Base-by-base conservation (phyloP, 352 stramenopile genomes). In the Phytophthora meadii region DNA sequence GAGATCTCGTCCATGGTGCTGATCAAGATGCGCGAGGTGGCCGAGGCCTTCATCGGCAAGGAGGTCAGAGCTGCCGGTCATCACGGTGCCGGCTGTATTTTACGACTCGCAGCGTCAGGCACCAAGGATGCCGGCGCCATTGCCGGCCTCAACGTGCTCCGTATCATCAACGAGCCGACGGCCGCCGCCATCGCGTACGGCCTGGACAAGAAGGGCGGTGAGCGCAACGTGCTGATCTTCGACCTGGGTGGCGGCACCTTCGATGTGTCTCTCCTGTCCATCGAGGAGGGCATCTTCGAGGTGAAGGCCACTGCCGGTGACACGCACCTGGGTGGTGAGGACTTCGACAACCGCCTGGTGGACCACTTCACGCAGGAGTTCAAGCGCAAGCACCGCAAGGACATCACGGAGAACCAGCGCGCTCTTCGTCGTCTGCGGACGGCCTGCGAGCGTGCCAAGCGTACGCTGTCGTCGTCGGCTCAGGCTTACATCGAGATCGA, bases 41-140 rank as follows among this genome's bases (percentile, higher is more conserved):
- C 86, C 1, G 80, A 93, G 44, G 72, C 64, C 8, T 95, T 77
- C 68, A 74, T 92, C n/a, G 83, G 84, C 53, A 76, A 87, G 60
- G 41, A 76, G 11, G 72, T 88, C 1, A 79, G 57, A 85, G 89
- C 50, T n/a, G 77, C 82, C n/a, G n/a, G 94, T 98, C 8, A 88
- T 98, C 36, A 98, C 95, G n/a, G 95, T 98, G 28, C 95, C 95
- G n/a, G 95, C 95, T 15, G n/a, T 98, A 98, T 65, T 98, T 98
- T 72, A 98, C 72, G 90, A 98, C 74, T 93, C 27, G 27, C 27
- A 30, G 27, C 27, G 27, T 30, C 27, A 30, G 27, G 27, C 82
- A 98, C 94, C 56, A 98, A 98, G 66, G 89, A 97, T 60, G 93
- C 93, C 24, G 91, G 89, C 8, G 69, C 76, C 41, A 98, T 98